Evolutionary conservation across 2,329 filamentous ascomycete genomes (phyloP), one percentile per base, ranked within the genome.

Genomic region (Aspergillus sergii): DNA sequence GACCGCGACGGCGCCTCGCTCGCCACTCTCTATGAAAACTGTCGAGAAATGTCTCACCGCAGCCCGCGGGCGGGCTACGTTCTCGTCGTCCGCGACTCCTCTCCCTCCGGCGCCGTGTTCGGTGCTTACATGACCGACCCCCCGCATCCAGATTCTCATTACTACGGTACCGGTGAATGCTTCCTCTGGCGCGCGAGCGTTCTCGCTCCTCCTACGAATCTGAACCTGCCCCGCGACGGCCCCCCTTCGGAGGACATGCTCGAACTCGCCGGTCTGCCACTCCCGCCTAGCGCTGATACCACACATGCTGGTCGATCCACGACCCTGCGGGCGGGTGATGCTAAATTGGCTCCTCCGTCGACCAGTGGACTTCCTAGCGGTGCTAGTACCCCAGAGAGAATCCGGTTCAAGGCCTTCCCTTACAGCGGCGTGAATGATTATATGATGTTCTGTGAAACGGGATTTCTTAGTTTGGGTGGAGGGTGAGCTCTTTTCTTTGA

Each of bases 381-480:
- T 2, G 79, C 85, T 1, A 85, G 83, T 30, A 88, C 88, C 4
- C 86, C 88, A 5, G 91, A 94, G 65, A 85, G 88, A 30, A 92
- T 98, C 69, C 89, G 95, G 23, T 99, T 99, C 85, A 97, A 97
- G 79, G 94, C 94, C 0, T 99, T 98, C 72, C 94, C 94, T 0
- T 98, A 97, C 74, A 96, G 91, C 61, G 95, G 95, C 6, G 87
- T 96, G 46, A 98, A 99, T 76, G 95, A 98, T 78, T 99, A 96
- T 76, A 93, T 94, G 82, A 95, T 98, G 69, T 91, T 96, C 72
- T 98, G 94, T 79, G 93, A 98, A 79, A 84, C 88, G 3, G 87
- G 89, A 28, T 98, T 91, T 75, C 79, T 99, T 50, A 95, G 91
- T 72, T 85, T 98, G 23, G 95, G 95, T 12, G 94, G 93, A 60